A percentile compares a stretch with the other conserved stretches of the same genome.
phyloP scores from a whole-genome alignment of 164 flowering plant genomes.

The Magnolia changhungtana region DNA sequence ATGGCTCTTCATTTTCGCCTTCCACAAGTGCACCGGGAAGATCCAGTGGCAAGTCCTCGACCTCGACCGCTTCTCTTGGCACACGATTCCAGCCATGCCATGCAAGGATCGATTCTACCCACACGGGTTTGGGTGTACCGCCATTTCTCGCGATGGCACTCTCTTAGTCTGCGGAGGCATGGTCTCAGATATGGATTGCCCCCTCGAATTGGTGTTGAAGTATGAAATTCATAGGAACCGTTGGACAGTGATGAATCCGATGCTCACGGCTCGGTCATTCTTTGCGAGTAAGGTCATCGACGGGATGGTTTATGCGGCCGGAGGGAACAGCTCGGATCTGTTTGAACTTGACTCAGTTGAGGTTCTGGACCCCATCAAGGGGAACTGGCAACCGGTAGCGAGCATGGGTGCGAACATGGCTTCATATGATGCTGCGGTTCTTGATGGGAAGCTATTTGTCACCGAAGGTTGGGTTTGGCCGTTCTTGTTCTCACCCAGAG shows the following conservation, averaged over 20 bases:
- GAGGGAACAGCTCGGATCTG: slow-evolving; percentile 52
- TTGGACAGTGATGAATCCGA: slow-evolving; percentile 61
- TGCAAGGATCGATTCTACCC: slow-evolving; percentile 53
- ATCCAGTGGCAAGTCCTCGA: slow-evolving; percentile 63
- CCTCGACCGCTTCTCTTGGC: slow-evolving; percentile 50
- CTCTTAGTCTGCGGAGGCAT: slow-evolving; percentile 60
- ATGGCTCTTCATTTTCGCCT: slow-evolving; percentile 57
- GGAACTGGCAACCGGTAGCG: slow-evolving; percentile 46
- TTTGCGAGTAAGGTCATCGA: slow-evolving; percentile 57
- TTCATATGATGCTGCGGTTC: slow-evolving; percentile 58
- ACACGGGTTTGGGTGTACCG: slow-evolving; percentile 46
- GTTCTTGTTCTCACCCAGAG: slow-evolving; percentile 55
- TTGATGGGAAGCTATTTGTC: slow-evolving; percentile 54
- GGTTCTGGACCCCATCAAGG: slow-evolving; percentile 42
- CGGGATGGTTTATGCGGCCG: slow-evolving; percentile 60
- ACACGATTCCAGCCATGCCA: slow-evolving; percentile 65
- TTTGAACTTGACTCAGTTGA: slow-evolving; percentile 58
- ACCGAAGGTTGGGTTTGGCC: slow-evolving; percentile 84
- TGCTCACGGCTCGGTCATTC: slow-evolving; percentile 58
- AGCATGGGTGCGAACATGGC: slow-evolving; percentile 54
- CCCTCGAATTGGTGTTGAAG: slow-evolving; percentile 50
- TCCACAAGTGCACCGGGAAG: slow-evolving; percentile 49
- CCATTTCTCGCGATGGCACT: slow-evolving; percentile 40
- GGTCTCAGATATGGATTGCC: slow-evolving; percentile 49
- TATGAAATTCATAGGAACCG: slow-evolving; percentile 53